A percentile compares a stretch with the other conserved stretches of the same genome.
phyloP scores from a whole-genome alignment of 1,284 basidiomycete genomes.

The Fomitopsis betulina region DNA sequence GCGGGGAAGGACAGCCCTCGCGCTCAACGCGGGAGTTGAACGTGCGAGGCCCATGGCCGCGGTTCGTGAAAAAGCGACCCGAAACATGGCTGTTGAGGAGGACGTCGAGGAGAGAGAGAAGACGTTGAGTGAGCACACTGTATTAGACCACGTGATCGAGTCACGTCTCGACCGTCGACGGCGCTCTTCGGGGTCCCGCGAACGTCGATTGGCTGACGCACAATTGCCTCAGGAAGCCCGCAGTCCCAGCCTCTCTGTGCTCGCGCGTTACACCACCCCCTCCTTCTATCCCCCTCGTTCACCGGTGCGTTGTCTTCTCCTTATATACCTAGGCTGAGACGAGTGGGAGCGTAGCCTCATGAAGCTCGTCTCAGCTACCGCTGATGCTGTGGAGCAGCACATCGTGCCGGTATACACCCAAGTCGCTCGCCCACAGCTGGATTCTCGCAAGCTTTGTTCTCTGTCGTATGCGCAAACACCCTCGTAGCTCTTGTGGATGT shows the following conservation, averaged over 20 bases:
- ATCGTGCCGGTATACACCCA: too few species aligned
- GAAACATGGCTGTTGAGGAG: too few species aligned
- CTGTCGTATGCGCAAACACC: too few species aligned
- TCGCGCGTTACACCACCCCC: background rate
- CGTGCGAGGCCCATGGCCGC: background rate
- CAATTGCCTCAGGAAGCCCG: conserved; percentile 28
- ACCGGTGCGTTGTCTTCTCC: background rate
- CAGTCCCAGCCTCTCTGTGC: conserved; percentile 2
- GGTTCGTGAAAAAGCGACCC: conserved; percentile 13
- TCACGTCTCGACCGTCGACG: background rate
- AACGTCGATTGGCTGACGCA: conserved; percentile 29
- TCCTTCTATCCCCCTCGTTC: background rate
- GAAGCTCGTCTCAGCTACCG: conserved; percentile 31
- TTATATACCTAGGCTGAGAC: conserved; percentile 16
- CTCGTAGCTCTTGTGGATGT: too few species aligned
- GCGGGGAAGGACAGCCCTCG: conserved; percentile 7
- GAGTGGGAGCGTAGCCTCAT: conserved; percentile 46
- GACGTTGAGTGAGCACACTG: background rate
- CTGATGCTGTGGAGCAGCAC: background rate
- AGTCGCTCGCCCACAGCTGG: too few species aligned
- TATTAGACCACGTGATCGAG: background rate
- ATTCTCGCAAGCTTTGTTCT: too few species aligned
- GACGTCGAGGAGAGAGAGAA: too few species aligned
- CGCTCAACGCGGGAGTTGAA: background rate
- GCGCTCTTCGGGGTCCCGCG: background rate